Percentiles rank a stretch among this genome's conserved stretches.
Conservation (phyloP, 371 early-diverging fungal genomes). For the Massospora cicadina region DNA sequence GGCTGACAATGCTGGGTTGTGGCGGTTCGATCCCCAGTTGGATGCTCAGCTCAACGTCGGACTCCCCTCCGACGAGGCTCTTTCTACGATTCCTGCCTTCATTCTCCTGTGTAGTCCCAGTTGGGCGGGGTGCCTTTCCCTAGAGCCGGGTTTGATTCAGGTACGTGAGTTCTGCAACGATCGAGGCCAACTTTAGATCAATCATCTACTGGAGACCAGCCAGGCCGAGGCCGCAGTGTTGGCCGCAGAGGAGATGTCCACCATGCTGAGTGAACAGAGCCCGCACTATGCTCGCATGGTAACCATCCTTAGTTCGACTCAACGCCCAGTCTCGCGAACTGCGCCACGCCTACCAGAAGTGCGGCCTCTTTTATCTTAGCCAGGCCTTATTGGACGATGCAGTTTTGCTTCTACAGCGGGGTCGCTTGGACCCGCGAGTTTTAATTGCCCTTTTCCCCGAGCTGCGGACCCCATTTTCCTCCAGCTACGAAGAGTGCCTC, state of each 20-base stretch:
- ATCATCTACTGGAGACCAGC: neutral
- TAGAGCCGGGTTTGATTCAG: conserved; percentile 11
- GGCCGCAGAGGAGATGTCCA: neutral
- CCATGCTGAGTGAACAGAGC: conserved; percentile 14
- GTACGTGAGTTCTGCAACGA: neutral
- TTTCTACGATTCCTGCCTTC: neutral
- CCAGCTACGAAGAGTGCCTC: neutral
- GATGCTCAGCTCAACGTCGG: neutral
- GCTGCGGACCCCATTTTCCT: conserved; percentile 12
- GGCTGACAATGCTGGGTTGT: conserved; percentile 28
- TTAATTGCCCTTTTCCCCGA: conserved; percentile 39
- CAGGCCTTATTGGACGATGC: conserved; percentile 55
- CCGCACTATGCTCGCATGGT: conserved; percentile 16
- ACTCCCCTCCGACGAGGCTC: neutral
- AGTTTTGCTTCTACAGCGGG: conserved; percentile 33
- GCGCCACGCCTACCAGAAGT: conserved; percentile 41
- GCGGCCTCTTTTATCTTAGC: conserved; percentile 38
- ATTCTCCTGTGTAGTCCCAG: neutral
- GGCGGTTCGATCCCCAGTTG: conserved; percentile 19
- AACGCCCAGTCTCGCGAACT: conserved; percentile 27
- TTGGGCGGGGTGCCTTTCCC: neutral
- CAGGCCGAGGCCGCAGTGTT: neutral
- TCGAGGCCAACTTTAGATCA: neutral
- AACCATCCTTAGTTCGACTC: conserved; percentile 23
- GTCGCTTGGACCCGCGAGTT: conserved; percentile 39